Conservation (phyloP, 257 asterid genomes). For the Marsdenia floribunda region DNA sequence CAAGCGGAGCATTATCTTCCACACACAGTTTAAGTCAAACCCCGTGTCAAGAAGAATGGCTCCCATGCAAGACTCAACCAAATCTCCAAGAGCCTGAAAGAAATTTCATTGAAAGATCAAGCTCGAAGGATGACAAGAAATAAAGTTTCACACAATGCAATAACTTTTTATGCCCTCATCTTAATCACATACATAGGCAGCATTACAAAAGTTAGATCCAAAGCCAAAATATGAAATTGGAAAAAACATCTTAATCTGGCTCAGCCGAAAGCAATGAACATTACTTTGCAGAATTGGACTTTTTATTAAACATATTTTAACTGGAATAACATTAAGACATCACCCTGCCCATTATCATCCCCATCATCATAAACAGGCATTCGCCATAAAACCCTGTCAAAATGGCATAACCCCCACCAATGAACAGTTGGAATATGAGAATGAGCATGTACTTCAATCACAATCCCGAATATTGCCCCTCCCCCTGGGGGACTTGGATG, state of each 20-base stretch:
- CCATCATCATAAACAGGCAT: not conserved
- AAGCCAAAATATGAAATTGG: not conserved
- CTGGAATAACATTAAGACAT: not conserved
- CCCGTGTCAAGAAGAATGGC: conserved; percentile 83
- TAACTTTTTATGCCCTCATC: not conserved
- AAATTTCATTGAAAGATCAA: conserved; percentile 24
- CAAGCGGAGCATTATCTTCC: conserved; percentile 63
- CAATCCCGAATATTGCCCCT: not conserved
- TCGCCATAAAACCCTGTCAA: no score
- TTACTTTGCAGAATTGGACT: not conserved
- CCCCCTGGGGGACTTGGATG: not conserved
- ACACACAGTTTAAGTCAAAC: conserved; percentile 58
- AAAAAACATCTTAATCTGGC: not conserved
- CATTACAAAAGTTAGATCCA: not conserved
- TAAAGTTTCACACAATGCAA: not conserved
- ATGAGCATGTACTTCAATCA: not conserved
- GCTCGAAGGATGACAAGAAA: conserved; percentile 4
- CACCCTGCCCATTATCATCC: not conserved
- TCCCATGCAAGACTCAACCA: conserved; percentile 92
- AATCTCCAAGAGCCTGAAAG: conserved; percentile 89
- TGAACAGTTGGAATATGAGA: not conserved
- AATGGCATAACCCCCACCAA: not conserved
- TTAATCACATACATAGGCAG: not conserved
- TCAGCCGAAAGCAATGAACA: not conserved
- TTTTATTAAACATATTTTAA: not conserved